Base-by-base conservation (phyloP, 1,284 basidiomycete genomes). In the Xerocomus tenax region DNA sequence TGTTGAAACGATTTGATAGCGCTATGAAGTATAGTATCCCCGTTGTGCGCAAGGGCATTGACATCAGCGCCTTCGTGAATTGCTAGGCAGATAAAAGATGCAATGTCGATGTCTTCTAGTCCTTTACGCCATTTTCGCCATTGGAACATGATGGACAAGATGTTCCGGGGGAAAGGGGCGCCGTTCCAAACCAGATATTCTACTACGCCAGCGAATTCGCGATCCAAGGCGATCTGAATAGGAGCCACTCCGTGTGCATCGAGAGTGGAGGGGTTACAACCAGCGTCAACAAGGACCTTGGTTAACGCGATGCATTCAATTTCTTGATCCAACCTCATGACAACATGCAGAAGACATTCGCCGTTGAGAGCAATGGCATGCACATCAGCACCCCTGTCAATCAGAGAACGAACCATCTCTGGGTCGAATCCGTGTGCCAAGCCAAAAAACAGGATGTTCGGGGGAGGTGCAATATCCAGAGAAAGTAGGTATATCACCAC, bases 401-500 rank as follows among this genome's bases (percentile, higher is more conserved):
- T n/a, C 15, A n/a, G 32, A n/a, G 32, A 34, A 34, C 15, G 32
- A 34, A 34, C n/a, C 8, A 34, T 34, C 32, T n/a, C 4, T n/a
- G 8, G 3, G n/a, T 34, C 6, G 15, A 2, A 9, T 26, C 5
- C n/a, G 13, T 3, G 15, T 32, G 15, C 0, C 5, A 52, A n/a
- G 2, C 25, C 2, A 19, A 0, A 1, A 7, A 36, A 3, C 7
- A 52, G 23, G 19, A 51, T 47, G 23, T 32, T 3, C 3, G 13
- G 8, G 3, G 16, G 43, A 8, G 48, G 18, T 3, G 35, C 16
- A 5, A 25, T 15, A 6, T 15, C 3, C 0, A 0, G 5, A 29
- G 44, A 52, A 26, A 52, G 26, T 12, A 54, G 12, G 8, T 12
- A 54, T 25, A 42, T 8, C 30, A 36, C 38, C 2, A 51, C 26